Evolutionary conservation across 805 yeast genomes (phyloP).

Genomic region (Wickerhamomyces xylosicus): DNA sequence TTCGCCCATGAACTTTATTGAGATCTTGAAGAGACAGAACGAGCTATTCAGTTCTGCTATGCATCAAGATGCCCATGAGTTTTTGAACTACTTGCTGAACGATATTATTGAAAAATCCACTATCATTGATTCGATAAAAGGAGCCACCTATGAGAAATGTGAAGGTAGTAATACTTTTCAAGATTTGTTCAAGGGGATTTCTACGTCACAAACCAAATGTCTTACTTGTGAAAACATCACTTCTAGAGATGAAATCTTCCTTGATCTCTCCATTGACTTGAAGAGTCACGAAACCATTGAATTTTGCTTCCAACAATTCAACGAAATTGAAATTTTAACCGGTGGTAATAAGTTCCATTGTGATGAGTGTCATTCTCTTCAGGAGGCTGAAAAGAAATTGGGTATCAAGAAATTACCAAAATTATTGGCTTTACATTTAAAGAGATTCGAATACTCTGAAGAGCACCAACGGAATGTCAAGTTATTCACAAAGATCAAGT

Average conservation of each 20-base stretch:
- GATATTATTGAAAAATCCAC: conserved; percentile 40
- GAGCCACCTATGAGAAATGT: not conserved
- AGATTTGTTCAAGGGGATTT: conserved; percentile 70
- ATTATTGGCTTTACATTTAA: conserved; percentile 72
- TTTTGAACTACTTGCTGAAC: conserved; percentile 77
- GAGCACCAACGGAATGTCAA: conserved; percentile 72
- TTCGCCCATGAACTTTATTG: conserved; percentile 68
- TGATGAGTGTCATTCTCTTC: conserved; percentile 80
- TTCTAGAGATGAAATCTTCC: conserved; percentile 72
- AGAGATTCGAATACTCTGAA: conserved; percentile 88
- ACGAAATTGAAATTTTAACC: conserved; percentile 75
- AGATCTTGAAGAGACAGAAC: conserved; percentile 70
- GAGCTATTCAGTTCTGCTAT: conserved; percentile 78
- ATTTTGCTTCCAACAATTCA: conserved; percentile 72
- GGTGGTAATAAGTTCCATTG: conserved; percentile 90
- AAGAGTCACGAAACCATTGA: conserved; percentile 65
- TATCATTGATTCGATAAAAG: conserved; percentile 11
- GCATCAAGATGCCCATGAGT: conserved; percentile 99
- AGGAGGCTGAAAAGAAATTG: conserved; percentile 89
- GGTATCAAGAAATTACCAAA: conserved; percentile 71
- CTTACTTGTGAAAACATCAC: conserved; percentile 79
- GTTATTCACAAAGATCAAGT: conserved; percentile 74
- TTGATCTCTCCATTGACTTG: conserved; percentile 81
- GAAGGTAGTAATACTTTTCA: conserved; percentile 53
- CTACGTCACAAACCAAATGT: conserved; percentile 85